Conservation (phyloP, 1,139 yeast genomes). For the Candida tetrigidarum region DNA sequence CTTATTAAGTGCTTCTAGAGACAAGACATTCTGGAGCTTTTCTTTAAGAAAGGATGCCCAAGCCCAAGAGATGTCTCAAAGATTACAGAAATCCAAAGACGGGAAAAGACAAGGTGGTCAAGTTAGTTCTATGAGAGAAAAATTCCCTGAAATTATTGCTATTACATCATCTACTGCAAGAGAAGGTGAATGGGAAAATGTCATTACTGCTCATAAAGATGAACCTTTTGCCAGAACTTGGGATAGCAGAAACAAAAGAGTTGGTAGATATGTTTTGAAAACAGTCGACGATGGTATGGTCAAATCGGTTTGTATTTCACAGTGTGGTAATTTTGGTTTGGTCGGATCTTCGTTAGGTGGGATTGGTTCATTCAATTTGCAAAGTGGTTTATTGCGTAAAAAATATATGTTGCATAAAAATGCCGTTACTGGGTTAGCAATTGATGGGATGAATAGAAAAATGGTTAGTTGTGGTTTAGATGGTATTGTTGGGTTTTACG, state of each 20-base stretch:
- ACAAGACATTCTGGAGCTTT: slow-evolving; percentile 86
- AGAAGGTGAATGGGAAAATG: slow-evolving; percentile 94
- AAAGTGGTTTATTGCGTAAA: slow-evolving; percentile 82
- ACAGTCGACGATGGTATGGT: slow-evolving; percentile 84
- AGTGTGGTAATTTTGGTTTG: slow-evolving; percentile 94
- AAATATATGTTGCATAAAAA: slow-evolving; percentile 70
- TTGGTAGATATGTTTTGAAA: slow-evolving; percentile 71
- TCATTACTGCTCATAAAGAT: slow-evolving; percentile 89
- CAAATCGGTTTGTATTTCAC: slow-evolving; percentile 80
- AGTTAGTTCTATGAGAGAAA: slow-evolving; percentile 53
- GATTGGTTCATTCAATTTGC: slow-evolving; percentile 88
- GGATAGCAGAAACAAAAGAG: slow-evolving; percentile 81
- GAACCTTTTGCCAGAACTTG: slow-evolving; percentile 89
- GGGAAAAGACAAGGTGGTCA: slow-evolving; percentile 66
- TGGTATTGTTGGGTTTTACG: slow-evolving; percentile 87
- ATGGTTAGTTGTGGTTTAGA: slow-evolving; percentile 90
- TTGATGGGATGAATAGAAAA: slow-evolving; percentile 87
- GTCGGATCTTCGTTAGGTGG: slow-evolving; percentile 93
- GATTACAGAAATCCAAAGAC: slow-evolving; percentile 55
- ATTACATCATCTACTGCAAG: slow-evolving; percentile 79
- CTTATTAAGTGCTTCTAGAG: slow-evolving; percentile 85
- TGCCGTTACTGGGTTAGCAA: slow-evolving; percentile 85
- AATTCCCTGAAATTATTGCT: slow-evolving; percentile 76
- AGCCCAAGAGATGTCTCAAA: slow-evolving; percentile 90
- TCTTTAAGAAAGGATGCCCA: slow-evolving; percentile 96